Conservation (phyloP, 2,329 filamentous ascomycete species). For the Hypocrella siamensis region DNA sequence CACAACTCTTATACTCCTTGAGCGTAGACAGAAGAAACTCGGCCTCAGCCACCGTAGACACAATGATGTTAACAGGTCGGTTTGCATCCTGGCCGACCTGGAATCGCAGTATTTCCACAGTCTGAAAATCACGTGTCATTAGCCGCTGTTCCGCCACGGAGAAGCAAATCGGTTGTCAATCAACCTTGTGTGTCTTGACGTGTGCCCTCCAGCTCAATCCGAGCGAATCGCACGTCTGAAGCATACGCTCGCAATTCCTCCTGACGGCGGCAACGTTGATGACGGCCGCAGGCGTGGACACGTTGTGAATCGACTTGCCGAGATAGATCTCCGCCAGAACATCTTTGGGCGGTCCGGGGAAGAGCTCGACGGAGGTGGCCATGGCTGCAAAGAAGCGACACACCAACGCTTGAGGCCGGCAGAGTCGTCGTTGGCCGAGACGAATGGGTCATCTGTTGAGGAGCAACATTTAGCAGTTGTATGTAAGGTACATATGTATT, state of each 20-base stretch:
- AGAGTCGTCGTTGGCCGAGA: neutral
- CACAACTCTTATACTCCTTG: constrained; percentile 35
- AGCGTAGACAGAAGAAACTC: constrained; percentile 50
- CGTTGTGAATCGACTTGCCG: constrained; percentile 40
- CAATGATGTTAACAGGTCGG: constrained; percentile 43
- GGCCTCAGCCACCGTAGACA: constrained; percentile 60
- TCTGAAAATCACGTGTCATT: constrained; percentile 27
- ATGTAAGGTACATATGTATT: too few relatives aligned
- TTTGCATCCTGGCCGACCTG: constrained; percentile 47
- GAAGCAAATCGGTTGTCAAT: constrained; percentile 32
- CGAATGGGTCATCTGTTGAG: neutral
- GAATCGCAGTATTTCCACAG: constrained; percentile 46
- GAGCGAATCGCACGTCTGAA: constrained; percentile 42
- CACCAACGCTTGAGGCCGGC: neutral
- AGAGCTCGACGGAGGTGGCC: constrained; percentile 10
- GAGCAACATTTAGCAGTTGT: too few relatives aligned
- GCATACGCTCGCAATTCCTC: constrained; percentile 57
- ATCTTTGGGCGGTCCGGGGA: constrained; percentile 10
- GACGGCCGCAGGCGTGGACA: constrained; percentile 52
- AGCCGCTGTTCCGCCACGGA: neutral
- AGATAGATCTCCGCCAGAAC: constrained; percentile 19
- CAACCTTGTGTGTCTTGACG: constrained; percentile 71
- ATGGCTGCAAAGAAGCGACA: neutral
- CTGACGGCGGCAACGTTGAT: constrained; percentile 51
- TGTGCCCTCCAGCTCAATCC: constrained; percentile 57